Conservation (phyloP, 768 basidiomycete genomes). For the Rhizopogon salebrosus region DNA sequence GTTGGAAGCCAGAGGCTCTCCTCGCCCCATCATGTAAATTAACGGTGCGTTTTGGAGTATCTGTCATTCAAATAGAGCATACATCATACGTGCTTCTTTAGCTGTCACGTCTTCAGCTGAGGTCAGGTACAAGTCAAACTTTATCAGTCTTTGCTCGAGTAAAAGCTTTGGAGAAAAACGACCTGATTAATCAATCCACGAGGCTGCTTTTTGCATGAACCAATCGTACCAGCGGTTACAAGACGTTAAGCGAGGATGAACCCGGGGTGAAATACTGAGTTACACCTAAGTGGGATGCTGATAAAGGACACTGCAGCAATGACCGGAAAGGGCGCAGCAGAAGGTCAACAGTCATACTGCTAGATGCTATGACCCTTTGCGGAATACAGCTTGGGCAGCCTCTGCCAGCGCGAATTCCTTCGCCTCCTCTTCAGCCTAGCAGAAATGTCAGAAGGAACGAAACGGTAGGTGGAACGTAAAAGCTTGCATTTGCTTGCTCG, state of each 20-base stretch:
- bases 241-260: neutral
- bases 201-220: neutral
- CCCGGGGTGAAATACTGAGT: neutral
- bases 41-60: neutral
- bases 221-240: neutral
- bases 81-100: no score
- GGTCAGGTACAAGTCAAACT: neutral
- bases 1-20: no score
- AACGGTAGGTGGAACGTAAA: neutral
- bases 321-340: neutral
- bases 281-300: neutral
- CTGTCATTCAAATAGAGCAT: neutral
- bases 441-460: neutral
- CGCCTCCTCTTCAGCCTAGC: slow-evolving; percentile 22
- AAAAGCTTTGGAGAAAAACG: neutral
- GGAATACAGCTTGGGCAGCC: slow-evolving; percentile 23
- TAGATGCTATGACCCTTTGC: slow-evolving; percentile 11
- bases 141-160: neutral
- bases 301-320: neutral
- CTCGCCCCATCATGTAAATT: neutral
- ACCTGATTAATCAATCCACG: neutral
- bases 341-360: neutral
- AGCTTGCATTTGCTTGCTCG: slow-evolving; percentile 11
- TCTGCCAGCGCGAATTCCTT: slow-evolving; percentile 25
- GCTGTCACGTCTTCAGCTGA: neutral